phyloP scores from a whole-genome alignment of 164 flowering plant species.

The Houttuynia cordata region DNA sequence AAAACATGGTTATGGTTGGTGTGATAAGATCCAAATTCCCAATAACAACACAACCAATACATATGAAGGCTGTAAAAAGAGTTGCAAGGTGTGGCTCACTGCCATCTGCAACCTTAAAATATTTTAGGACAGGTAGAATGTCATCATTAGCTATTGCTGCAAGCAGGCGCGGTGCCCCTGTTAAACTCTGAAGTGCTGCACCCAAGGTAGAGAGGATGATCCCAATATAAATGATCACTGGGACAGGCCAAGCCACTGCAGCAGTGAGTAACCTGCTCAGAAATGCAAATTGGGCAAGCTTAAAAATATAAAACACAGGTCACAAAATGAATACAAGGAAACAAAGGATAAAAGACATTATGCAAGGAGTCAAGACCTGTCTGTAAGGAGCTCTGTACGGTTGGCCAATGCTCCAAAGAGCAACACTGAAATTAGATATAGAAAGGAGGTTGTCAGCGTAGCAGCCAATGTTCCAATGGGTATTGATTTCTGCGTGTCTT shows the following conservation, averaged over 20 bases:
- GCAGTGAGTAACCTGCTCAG: constrained; percentile 84
- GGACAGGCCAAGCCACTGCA: constrained; percentile 94
- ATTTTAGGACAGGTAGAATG: constrained; percentile 88
- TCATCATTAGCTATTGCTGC: constrained; percentile 99
- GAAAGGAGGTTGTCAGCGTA: constrained; percentile 60
- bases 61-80: constrained; percentile 83
- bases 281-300: background rate
- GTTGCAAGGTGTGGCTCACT: constrained; percentile 86
- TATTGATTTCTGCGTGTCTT: constrained; percentile 93
- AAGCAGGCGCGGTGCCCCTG: constrained; percentile 95
- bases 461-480: constrained; percentile 95
- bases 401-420: constrained; percentile 91
- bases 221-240: constrained; percentile 73
- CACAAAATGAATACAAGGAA: background rate
- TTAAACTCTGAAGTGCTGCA: constrained; percentile 95
- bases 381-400: constrained; percentile 82
- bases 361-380: constrained; percentile 40
- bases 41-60: constrained; percentile 77
- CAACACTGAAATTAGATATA: constrained; percentile 72
- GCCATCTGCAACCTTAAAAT: constrained; percentile 91
- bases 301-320: background rate
- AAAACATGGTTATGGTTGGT: constrained; percentile 96
- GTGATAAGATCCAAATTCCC: constrained; percentile 96
- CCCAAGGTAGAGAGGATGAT: constrained; percentile 96
- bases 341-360: too few relatives aligned